Evolutionary conservation across 2,329 filamentous ascomycete species (phyloP).

Genomic region (Aspergillus sp.): DNA sequence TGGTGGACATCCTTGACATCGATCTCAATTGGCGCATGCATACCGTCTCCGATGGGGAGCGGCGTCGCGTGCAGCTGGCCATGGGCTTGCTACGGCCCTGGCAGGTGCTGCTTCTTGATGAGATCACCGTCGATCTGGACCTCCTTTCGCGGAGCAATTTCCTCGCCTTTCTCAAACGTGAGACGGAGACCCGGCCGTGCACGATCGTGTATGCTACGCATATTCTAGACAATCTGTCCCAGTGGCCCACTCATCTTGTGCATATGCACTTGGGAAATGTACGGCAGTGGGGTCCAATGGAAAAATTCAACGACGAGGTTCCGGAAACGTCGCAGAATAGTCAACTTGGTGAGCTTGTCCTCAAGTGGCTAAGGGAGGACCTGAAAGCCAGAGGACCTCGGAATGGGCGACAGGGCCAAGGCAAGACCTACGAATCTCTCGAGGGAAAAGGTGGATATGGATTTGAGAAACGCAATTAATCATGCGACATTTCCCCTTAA

Average conservation of each 20-base stretch:
- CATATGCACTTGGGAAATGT: slow-evolving; percentile 91
- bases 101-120: slow-evolving; percentile 86
- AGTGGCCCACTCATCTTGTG: slow-evolving; percentile 92
- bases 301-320: slow-evolving; percentile 62
- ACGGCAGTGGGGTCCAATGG: slow-evolving; percentile 79
- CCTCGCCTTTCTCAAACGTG: slow-evolving; percentile 77
- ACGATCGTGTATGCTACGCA: slow-evolving; percentile 98
- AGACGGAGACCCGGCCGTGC: slow-evolving; percentile 78
- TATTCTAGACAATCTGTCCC: slow-evolving; percentile 90
- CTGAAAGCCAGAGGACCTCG: slow-evolving; percentile 75
- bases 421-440: slow-evolving; percentile 52
- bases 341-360: slow-evolving; percentile 79
- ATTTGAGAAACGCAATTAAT: slow-evolving; percentile 45
- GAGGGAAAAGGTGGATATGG: slow-evolving; percentile 67
- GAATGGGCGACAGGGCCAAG: slow-evolving; percentile 56
- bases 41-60: slow-evolving; percentile 88
- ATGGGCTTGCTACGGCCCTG: slow-evolving; percentile 94
- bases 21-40: slow-evolving; percentile 94
- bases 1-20: slow-evolving; percentile 85
- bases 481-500: background rate
- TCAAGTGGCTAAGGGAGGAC: slow-evolving; percentile 83
- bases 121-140: slow-evolving; percentile 96
- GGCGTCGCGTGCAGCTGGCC: slow-evolving; percentile 86
- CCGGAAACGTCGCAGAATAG: slow-evolving; percentile 69
- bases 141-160: slow-evolving; percentile 83